Evolutionary conservation across 2,329 filamentous ascomycete genomes (phyloP).

Genomic region (Magnaporthiopsis rhizophila): DNA sequence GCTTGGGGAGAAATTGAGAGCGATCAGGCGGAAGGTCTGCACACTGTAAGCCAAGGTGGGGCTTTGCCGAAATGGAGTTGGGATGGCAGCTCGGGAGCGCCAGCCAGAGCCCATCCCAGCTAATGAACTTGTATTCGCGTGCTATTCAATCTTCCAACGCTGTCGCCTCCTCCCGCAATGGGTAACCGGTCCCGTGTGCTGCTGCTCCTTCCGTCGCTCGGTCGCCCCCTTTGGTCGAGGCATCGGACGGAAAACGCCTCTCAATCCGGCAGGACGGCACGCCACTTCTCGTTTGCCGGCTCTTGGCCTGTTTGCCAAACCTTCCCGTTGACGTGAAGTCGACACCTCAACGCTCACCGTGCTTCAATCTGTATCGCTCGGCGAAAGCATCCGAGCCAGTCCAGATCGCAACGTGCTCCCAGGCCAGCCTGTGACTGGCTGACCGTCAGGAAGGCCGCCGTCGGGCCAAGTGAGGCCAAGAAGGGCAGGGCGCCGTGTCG

Average conservation of each 20-base stretch:
- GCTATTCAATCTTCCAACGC: background rate
- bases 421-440: background rate
- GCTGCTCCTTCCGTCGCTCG: background rate
- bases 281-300: background rate
- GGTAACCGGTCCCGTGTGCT: background rate
- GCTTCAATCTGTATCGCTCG: too few species aligned
- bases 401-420: background rate
- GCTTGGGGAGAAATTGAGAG: too few species aligned
- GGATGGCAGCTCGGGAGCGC: too few species aligned
- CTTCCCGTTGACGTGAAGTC: background rate
- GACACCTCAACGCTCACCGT: background rate
- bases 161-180: too few species aligned
- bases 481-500: background rate
- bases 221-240: too few species aligned
- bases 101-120: too few species aligned
- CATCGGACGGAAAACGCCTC: background rate
- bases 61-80: too few species aligned
- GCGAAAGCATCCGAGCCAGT: background rate
- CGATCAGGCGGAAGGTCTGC: too few species aligned
- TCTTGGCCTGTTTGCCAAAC: background rate
- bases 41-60: too few species aligned
- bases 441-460: background rate
- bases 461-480: background rate
- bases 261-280: background rate
- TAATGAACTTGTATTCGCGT: background rate